Evolutionary conservation across 257 asterid genomes (phyloP).

Genomic region (Ilex aquifolium): DNA sequence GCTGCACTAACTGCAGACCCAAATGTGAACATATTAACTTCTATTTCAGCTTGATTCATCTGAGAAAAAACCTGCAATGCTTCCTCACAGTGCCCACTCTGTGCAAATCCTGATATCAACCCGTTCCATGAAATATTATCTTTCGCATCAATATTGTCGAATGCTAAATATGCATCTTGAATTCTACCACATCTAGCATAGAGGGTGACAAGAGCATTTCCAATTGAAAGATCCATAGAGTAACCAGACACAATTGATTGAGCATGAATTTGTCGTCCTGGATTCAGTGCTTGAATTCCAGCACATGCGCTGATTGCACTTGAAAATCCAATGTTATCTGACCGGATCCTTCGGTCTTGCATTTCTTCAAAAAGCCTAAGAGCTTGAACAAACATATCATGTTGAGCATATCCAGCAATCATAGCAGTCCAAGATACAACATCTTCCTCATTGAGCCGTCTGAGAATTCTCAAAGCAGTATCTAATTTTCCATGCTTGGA

Average conservation of each 20-base stretch:
- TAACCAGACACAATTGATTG: not conserved
- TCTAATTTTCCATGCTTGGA: not conserved
- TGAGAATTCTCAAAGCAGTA: not conserved
- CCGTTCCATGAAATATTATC: constrained; percentile 5
- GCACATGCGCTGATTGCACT: constrained; percentile 3
- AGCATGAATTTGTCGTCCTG: constrained; percentile 1
- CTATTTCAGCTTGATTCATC: constrained; percentile 3
- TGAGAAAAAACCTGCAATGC: constrained; percentile 1
- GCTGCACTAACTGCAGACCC: constrained; percentile 5
- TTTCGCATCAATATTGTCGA: not conserved
- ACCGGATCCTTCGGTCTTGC: not conserved
- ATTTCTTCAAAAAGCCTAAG: not conserved
- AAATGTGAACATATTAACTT: constrained; percentile 1
- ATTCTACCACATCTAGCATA: constrained; percentile 4
- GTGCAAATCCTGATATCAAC: constrained; percentile 2
- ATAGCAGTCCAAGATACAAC: constrained; percentile 2
- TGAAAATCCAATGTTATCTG: constrained; percentile 2
- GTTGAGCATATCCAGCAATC: constrained; percentile 1
- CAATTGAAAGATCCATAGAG: not conserved
- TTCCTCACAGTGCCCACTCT: constrained; percentile 4
- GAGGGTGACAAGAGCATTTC: constrained; percentile 2
- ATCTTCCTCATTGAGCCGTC: not conserved
- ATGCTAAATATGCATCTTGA: not conserved
- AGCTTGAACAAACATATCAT: constrained; percentile 3
- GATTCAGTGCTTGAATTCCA: constrained; percentile 3